Conservation (phyloP, 345 rosid genomes). For the Citrus cavaleriei region DNA sequence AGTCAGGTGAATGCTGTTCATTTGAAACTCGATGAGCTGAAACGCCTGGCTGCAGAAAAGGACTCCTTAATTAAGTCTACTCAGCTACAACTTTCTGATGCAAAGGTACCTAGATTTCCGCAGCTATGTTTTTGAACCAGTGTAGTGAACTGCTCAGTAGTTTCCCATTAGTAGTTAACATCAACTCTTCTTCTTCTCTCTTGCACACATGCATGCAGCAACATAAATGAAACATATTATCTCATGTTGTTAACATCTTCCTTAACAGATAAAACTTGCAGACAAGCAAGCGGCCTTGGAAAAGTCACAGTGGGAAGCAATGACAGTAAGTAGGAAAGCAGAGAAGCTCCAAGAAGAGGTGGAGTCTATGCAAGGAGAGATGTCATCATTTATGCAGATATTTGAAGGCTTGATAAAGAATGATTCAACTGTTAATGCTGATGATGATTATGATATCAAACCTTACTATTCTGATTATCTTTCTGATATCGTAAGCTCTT, state of each 20-base stretch:
- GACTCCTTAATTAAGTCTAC: constrained; percentile 62
- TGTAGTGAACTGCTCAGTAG: not conserved
- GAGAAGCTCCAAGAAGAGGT: constrained; percentile 78
- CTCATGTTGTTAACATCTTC: constrained; percentile 10
- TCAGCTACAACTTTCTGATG: constrained; percentile 77
- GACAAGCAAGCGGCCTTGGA: constrained; percentile 96
- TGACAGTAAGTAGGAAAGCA: constrained; percentile 55
- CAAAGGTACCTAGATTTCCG: constrained; percentile 50
- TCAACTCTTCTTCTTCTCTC: not conserved
- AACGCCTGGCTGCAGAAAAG: constrained; percentile 55
- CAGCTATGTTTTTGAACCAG: constrained; percentile 6
- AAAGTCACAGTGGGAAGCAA: constrained; percentile 90
- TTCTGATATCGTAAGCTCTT: constrained; percentile 56
- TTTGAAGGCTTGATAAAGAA: constrained; percentile 59
- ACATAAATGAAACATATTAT: not conserved
- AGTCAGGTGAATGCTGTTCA: constrained; percentile 47
- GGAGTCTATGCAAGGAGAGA: constrained; percentile 56
- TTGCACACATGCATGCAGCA: not conserved
- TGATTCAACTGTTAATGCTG: constrained; percentile 25
- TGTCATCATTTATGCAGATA: constrained; percentile 49
- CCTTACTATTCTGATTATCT: constrained; percentile 50
- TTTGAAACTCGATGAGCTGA: constrained; percentile 55
- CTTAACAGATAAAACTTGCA: constrained; percentile 76
- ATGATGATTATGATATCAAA: constrained; percentile 61
- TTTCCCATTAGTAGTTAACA: not conserved